Percentiles rank a stretch among this genome's conserved stretches.
Evolutionary conservation across 2,329 filamentous ascomycete species (phyloP).

Genomic region (Botrytis deweyae): DNA sequence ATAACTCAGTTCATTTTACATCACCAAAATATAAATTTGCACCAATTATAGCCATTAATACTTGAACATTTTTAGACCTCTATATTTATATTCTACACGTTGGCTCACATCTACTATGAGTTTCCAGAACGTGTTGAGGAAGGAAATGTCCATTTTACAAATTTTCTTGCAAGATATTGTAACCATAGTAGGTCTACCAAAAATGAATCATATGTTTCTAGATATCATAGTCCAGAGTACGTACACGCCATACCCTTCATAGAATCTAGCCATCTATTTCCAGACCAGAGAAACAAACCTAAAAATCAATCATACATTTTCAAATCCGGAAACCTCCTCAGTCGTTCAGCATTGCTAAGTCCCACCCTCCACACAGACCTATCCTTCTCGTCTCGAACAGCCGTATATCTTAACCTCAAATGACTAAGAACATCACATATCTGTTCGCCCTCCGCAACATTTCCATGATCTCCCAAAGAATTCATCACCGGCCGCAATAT

Average conservation of each 20-base stretch:
- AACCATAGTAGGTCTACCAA: background rate
- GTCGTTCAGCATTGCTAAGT: background rate
- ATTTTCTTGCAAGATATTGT: background rate
- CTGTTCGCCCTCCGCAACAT: background rate
- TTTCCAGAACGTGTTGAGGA: background rate
- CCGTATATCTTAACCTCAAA: background rate
- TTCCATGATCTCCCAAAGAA: background rate
- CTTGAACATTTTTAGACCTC: accelerated
- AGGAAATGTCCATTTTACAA: background rate
- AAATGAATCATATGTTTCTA: background rate
- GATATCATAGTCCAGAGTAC: background rate
- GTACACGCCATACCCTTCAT: background rate
- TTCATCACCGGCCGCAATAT: background rate
- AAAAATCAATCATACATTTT: background rate
- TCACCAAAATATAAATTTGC: background rate
- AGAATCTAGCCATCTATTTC: background rate
- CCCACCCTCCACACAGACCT: background rate
- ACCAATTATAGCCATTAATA: background rate
- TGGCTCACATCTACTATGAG: background rate
- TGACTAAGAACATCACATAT: background rate
- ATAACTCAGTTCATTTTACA: background rate
- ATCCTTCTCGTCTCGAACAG: background rate
- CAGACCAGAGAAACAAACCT: no score
- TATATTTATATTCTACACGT: no score
- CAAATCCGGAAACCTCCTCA: background rate